Conservation (phyloP, 495 filamentous ascomycete genomes). For the Talaromyces wortmannii region DNA sequence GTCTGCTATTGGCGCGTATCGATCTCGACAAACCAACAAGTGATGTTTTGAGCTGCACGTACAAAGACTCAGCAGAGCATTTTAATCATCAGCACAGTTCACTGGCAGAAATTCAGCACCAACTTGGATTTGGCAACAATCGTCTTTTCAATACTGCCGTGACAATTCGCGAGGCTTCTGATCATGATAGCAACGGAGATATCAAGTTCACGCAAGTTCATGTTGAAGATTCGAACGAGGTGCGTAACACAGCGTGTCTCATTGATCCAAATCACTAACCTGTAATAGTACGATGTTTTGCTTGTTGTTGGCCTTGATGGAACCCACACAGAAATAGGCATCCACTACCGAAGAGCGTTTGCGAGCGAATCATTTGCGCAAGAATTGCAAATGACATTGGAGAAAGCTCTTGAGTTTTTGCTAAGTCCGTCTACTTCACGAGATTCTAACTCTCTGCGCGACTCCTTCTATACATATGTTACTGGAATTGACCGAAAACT, state of each 20-base stretch:
- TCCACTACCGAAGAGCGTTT: not conserved
- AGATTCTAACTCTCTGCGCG: too few relatives aligned
- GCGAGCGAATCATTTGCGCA: not conserved
- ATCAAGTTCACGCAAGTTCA: too few relatives aligned
- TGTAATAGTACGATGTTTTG: not conserved
- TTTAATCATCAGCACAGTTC: conserved; percentile 24
- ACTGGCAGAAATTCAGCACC: conserved; percentile 32
- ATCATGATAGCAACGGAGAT: not conserved
- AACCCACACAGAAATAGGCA: not conserved
- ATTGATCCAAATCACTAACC: not conserved
- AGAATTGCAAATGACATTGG: not conserved
- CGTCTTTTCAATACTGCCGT: conserved; percentile 31
- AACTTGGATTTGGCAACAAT: conserved; percentile 21
- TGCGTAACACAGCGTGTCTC: not conserved
- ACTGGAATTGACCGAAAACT: too few relatives aligned
- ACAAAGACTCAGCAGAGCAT: conserved; percentile 25
- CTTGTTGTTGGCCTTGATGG: not conserved
- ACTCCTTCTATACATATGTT: too few relatives aligned
- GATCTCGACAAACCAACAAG: conserved; percentile 5
- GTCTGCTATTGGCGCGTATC: not conserved
- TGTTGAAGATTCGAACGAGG: not conserved
- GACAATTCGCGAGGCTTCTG: conserved; percentile 10
- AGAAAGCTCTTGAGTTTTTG: not conserved
- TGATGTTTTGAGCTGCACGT: conserved; percentile 5
- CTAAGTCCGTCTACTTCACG: too few relatives aligned